Percentiles rank a stretch among this genome's conserved stretches.
Evolutionary conservation across 148 eudicot genomes (phyloP).

Genomic region (Silene uniflora): DNA sequence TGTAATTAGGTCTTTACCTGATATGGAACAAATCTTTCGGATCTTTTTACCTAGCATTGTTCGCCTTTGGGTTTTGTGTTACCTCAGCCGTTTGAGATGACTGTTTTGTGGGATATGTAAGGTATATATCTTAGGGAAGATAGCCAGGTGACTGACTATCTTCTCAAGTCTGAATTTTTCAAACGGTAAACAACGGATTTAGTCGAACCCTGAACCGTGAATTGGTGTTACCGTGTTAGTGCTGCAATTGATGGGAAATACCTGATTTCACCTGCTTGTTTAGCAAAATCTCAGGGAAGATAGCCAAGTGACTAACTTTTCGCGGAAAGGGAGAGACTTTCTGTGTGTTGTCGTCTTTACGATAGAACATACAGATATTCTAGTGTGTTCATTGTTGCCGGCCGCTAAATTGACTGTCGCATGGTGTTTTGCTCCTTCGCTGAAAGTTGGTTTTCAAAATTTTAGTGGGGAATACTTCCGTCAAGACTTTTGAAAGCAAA

Average conservation of each 20-base stretch:
- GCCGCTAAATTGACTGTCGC: neutral
- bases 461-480: neutral
- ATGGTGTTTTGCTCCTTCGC: neutral
- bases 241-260: neutral
- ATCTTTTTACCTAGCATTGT: conserved; percentile 1
- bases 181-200: neutral
- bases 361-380: neutral
- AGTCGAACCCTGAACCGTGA: too few relatives aligned
- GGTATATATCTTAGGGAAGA: neutral
- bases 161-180: neutral
- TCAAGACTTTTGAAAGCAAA: neutral
- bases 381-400: neutral
- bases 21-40: neutral
- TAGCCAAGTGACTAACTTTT: too few relatives aligned
- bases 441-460: neutral
- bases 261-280: neutral
- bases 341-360: neutral
- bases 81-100: neutral
- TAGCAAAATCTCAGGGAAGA: neutral
- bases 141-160: too few relatives aligned
- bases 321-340: neutral
- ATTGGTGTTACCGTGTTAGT: too few relatives aligned
- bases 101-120: too few relatives aligned
- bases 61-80: neutral
- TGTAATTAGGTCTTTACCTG: neutral